Base-by-base conservation (phyloP, 768 basidiomycete species). In the Naganishia randhawae region DNA sequence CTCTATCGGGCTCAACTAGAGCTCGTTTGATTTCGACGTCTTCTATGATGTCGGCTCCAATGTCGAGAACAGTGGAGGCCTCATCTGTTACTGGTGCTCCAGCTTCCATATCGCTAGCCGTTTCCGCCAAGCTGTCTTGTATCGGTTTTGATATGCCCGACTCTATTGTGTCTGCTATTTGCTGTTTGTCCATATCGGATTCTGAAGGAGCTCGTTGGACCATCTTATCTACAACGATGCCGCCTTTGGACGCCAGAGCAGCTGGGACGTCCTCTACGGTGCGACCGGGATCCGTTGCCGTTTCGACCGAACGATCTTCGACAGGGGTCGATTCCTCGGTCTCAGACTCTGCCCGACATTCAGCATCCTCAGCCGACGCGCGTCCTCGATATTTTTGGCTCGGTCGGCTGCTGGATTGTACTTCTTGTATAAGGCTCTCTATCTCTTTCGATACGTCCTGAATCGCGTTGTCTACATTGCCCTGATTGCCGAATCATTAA, bases 11-110 rank as follows among this genome's bases (percentile, higher is more conserved):
- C 39, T 62, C 57, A 25, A 68, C 50, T 11, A 50, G 54, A 1
- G 57, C 57, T 27, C 57, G 35, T 22, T 61, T 42, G 8, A 57
- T 39, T n/a, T 55, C 42, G 1, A 74, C 19, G 13, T 74, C 72
- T 29, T 71, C 71, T 0, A 31, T 8, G 9, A 42, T n/a, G 14
- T 57, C 66, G 16, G 50, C 31, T 25, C 62, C 42, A 10, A 39
- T 22, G 45, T 33, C 29, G 32, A 29, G 10, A 48, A 17, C 6
- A 17, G n/a, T n/a, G 45, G 27, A 9, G 14, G 2, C 13, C 25
- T 25, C 42, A 11, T 3, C 41, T 11, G 63, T 63, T 9, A 31
- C 5, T 10, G 45, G 11, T 50, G 22, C 16, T 48, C 27, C 25
- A 50, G 50, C n/a, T n/a, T n/a, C n/a, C 4, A 22, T n/a, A 48